Base-by-base conservation (phyloP, 495 filamentous ascomycete species). In the Aspergillus biplanus region DNA sequence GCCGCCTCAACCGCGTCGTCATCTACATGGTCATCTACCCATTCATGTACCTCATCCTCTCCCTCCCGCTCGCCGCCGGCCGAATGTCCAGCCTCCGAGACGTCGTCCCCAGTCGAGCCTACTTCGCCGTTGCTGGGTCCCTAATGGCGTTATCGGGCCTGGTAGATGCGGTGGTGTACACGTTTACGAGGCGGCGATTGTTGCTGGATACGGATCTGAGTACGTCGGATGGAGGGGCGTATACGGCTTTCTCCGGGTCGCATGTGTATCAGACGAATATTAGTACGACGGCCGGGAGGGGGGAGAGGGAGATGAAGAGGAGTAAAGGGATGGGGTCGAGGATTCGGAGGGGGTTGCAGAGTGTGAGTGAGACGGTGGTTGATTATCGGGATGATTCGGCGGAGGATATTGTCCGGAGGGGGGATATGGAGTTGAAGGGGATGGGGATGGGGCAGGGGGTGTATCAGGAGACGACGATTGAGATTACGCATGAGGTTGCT, bases 21-120 rank as follows among this genome's bases (percentile, higher is more conserved):
- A 73, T 85, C 58, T 78, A 87, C 80, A 83, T 93, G 90, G 81
- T 92, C 42, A 78, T 91, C 52, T 93, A 93, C 65, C 89, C 90
- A 0, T 62, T 90, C 57, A 86, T 89, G 58, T 93, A 92, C 73
- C 73, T 90, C 39, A 59, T 90, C 18, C 83, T 89, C 65, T 92
- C 88, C 6, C 80, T 88, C 5, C 90, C 90, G 0, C 80, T 93
- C 9, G 89, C 89, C 4, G 78, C 85, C 1, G 87, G 87, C 9
- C 87, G 89, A 65, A 87, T 92, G 76, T 78, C 82, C 15, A 81
- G 81, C 13, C 81, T 85, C 0, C 83, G 85, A 7, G 78, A 73
- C 46, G 52, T 79, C 5, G 72, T 87, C 1, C 81, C 84, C 5
- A 80, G 87, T 52, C 65, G 67, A 33, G 67, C 71, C 0, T 90